These are phyloP conservation scores for Neonectria neomacrospora DNA, from an alignment of 2,329 filamentous ascomycete species.

Conservation along the genomic window DNA sequence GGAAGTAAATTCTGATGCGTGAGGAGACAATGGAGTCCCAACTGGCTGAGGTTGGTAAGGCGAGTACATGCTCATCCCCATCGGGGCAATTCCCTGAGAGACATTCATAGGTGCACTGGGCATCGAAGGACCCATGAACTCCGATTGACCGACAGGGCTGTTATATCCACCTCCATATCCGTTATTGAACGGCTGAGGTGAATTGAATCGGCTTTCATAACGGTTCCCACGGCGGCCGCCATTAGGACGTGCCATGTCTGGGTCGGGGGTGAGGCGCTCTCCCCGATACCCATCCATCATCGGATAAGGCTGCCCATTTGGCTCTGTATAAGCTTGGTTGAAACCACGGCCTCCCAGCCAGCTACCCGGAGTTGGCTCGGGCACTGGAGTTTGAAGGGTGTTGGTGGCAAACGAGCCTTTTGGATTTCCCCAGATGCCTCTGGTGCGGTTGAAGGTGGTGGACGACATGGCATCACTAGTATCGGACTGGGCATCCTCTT, in stretches of 20 bases:
- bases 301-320: conserved; percentile 47
- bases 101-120: conserved; percentile 48
- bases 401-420: conserved; percentile 54
- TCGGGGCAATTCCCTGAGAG: conserved; percentile 50
- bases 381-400: conserved; percentile 50
- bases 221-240: conserved; percentile 59
- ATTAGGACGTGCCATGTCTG: conserved; percentile 58
- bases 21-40: conserved; percentile 75
- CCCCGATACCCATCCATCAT: conserved; percentile 55
- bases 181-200: conserved; percentile 48
- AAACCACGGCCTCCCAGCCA: conserved; percentile 60
- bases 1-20: conserved; percentile 79
- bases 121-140: conserved; percentile 51
- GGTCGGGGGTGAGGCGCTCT: conserved; percentile 61
- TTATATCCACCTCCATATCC: conserved; percentile 53
- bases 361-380: conserved; percentile 49
- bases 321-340: conserved; percentile 55
- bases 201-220: conserved; percentile 58
- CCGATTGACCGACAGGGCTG: conserved; percentile 49
- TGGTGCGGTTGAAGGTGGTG: conserved; percentile 63
- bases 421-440: conserved; percentile 66
- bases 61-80: conserved; percentile 58
- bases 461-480: conserved; percentile 64
- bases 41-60: conserved; percentile 66
- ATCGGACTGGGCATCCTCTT: conserved; percentile 68